A percentile compares a stretch with the other conserved stretches of the same genome.
Evolutionary conservation across 495 filamentous ascomycete genomes (phyloP).

Genomic region (Penicillium coffeae): DNA sequence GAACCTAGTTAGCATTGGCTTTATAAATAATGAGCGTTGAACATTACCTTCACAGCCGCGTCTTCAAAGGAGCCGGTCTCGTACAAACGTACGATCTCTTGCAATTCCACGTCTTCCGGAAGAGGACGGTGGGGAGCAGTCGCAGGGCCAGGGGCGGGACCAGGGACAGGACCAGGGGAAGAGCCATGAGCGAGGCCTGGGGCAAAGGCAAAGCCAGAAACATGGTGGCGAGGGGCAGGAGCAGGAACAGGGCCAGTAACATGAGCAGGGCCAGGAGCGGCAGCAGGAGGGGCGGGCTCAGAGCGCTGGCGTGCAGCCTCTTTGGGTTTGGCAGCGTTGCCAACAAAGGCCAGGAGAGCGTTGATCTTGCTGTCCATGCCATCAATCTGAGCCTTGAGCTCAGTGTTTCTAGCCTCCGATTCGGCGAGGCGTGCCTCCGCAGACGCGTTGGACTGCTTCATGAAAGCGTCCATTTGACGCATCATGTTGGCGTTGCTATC

Average conservation of each 20-base stretch:
- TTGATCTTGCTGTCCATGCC: neutral
- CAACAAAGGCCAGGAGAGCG: neutral
- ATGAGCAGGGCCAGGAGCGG: too few species aligned
- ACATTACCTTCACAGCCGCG: slow-evolving; percentile 56
- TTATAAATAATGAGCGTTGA: neutral
- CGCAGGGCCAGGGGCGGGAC: neutral
- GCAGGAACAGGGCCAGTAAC: neutral
- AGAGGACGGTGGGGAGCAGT: slow-evolving; percentile 27
- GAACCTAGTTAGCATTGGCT: slow-evolving; percentile 23
- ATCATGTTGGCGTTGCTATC: neutral
- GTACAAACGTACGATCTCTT: slow-evolving; percentile 63
- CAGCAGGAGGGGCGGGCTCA: too few species aligned
- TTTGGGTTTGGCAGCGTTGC: too few species aligned
- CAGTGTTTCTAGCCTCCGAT: neutral
- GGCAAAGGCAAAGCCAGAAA: slow-evolving; percentile 15
- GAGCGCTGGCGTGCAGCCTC: neutral
- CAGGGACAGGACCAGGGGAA: slow-evolving; percentile 20
- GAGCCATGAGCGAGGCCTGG: neutral
- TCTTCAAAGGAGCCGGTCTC: slow-evolving; percentile 64
- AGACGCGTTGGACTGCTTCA: neutral
- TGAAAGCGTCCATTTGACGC: neutral
- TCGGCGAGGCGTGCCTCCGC: neutral
- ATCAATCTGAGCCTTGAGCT: neutral
- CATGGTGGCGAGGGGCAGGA: neutral
- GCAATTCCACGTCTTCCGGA: slow-evolving; percentile 62